Evolutionary conservation across 805 yeast genomes (phyloP).

Genomic region (Candida suzukii): DNA sequence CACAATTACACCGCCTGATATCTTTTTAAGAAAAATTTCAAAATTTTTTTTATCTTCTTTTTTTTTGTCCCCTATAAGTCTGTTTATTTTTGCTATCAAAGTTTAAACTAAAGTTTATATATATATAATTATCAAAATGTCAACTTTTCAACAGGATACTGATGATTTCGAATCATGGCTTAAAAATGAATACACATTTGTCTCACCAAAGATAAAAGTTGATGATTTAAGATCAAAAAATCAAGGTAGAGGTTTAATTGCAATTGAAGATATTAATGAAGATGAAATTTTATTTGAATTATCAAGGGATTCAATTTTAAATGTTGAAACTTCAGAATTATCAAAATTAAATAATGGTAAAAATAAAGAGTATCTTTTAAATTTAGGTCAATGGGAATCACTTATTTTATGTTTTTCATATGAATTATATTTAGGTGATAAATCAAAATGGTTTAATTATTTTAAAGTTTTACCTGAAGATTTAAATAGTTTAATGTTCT

Average conservation of each 20-base stretch:
- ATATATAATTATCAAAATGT: no score
- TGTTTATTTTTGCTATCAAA: no score
- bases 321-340: slow-evolving; percentile 51
- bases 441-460: slow-evolving; percentile 64
- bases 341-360: slow-evolving; percentile 25
- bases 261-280: slow-evolving; percentile 47
- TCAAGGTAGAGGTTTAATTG: slow-evolving; percentile 78
- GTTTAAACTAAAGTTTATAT: no score
- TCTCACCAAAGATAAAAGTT: slow-evolving; percentile 53
- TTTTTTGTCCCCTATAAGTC: no score
- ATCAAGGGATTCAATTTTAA: slow-evolving; percentile 52
- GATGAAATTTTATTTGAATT: slow-evolving; percentile 66
- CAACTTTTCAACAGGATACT: slow-evolving; percentile 24
- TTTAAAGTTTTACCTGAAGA: slow-evolving; percentile 60
- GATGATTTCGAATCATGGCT: slow-evolving; percentile 40
- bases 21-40: no score
- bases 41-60: no score
- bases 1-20: no score
- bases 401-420: slow-evolving; percentile 61
- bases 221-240: slow-evolving; percentile 48
- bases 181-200: slow-evolving; percentile 27
- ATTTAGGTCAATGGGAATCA: slow-evolving; percentile 68
- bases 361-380: slow-evolving; percentile 27
- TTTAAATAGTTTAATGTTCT: slow-evolving; percentile 70
- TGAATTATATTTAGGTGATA: slow-evolving; percentile 40